Evolutionary conservation across 768 basidiomycete genomes (phyloP), one percentile per base, ranked within the genome.

Genomic region (Strobilomyces dryophilus): DNA sequence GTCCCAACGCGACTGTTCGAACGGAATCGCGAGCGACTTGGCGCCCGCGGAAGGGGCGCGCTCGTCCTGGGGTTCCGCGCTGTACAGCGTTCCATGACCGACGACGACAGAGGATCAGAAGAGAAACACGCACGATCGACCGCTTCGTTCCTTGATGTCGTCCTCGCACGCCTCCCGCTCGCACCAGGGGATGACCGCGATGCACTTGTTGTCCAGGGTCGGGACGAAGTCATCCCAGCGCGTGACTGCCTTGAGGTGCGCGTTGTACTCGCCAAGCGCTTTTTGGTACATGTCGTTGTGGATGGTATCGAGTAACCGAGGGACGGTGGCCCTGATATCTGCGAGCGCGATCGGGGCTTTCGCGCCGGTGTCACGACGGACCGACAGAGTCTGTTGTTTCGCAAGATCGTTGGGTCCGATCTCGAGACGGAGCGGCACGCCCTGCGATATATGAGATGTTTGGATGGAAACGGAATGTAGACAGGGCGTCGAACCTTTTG

Each of bases 11-110:
- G 74, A 78, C 72, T 98, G 97, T 62, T 98, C 90, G 68, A 95
- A 95, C 5, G 97, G 97, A 74, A 98, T 98, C 61, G 87, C 89
- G 4, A 99, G 84, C 0, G 92, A 92, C 70, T 99, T 99, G 54
- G 97, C 97, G 47, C 97, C 97, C 12, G 97, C 94, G 15, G 93
- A 95, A 0, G 97, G 97, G 17, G 95, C 95, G 31, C 92, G 89
- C 67, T 93, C 93, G 65, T 99, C 97, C 61, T 87, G 85, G 5
- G 84, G 88, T 68, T 94, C 92, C 54, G 89, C 79, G 57, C 89
- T 93, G 60, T 54, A 18, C 3, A 61, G 42, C 54, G 50, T 54
- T 3, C 9, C 11, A 35, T 35, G 11, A 15, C 15, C 34, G 15
- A 15, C 34, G 10, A 12, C 34, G 34, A 10, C 34, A 21, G 27